Percentiles rank a stretch among this genome's conserved stretches.
Conservation (phyloP, 108 stramenopile genomes). For the Schizochytrium sp. region DNA sequence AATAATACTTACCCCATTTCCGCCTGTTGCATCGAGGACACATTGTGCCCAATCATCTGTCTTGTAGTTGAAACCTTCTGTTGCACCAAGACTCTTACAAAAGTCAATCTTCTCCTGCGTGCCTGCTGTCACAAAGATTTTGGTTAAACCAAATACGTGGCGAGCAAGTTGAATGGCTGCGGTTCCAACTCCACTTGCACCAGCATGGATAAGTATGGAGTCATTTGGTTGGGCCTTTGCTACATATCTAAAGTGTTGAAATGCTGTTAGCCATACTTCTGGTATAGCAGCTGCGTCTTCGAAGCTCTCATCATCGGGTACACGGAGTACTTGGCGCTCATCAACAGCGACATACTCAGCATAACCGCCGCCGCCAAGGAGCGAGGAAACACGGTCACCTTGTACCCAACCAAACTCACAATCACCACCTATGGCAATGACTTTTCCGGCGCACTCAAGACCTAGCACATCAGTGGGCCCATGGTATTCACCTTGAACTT, state of each 20-base stretch:
- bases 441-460: too few relatives aligned
- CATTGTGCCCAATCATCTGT: constrained; percentile 36
- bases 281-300: not conserved
- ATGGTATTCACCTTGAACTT: too few relatives aligned
- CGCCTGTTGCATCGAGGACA: not conserved
- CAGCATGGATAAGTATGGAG: constrained; percentile 19
- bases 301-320: too few relatives aligned
- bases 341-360: too few relatives aligned
- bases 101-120: constrained; percentile 58
- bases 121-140: constrained; percentile 30
- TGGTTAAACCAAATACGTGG: not conserved
- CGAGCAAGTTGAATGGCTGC: constrained; percentile 64
- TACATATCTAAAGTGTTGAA: not conserved
- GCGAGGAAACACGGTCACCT: too few relatives aligned
- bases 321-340: too few relatives aligned
- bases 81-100: constrained; percentile 55
- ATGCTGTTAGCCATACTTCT: constrained; percentile 20
- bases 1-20: not conserved
- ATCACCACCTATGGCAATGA: too few relatives aligned
- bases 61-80: constrained; percentile 58
- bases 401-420: too few relatives aligned
- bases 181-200: constrained; percentile 59
- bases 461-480: too few relatives aligned
- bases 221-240: constrained; percentile 20
- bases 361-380: too few relatives aligned